Evolutionary conservation across 805 yeast species (phyloP), one percentile per base, ranked within the genome.

Genomic region (Saccharomycopsis amapae): DNA sequence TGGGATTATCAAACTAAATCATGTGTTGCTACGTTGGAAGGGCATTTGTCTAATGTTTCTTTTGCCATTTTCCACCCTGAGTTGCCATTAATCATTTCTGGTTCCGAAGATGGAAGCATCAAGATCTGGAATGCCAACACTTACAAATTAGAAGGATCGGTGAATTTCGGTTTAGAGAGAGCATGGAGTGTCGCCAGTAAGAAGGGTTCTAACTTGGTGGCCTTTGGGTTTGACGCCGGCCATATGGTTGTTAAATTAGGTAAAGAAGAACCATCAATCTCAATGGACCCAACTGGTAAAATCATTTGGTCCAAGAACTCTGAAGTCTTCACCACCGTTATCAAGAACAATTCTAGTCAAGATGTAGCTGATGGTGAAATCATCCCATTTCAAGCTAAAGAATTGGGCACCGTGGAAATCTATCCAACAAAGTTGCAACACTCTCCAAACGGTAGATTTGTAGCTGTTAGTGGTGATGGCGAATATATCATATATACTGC

Each of bases 61-160:
- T 93, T 88, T 69, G 98, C 99, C 5, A 78, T 89, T 30, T 93
- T 89, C 81, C 99, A 93, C 64, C 96, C 96, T n/a, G 95, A 90
- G 59, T 73, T 93, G 59, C 98, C 98, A 19, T 69, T 90, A 54
- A 89, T 93, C 53, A 75, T 93, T 40, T 87, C 97, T 3, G 99
- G 99, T 54, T 83, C 96, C 43, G 99, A 93, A 67, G 99, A 93
- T 67, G 87, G 95, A 44, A 82, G 96, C 7, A 72, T 93, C 55
- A 87, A 89, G 61, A 75, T 93, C 58, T 93, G 99, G 99, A 90
- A 86, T 63, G 74, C 97, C 19, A 83, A 83, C 61, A 87, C 97
- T 30, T 93, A 90, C 69, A 87, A 86, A 66, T 75, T 90, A 54
- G 97, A 90, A 66, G 88, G 88, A 66, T 80, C 96, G 5, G 69